phyloP scores from a whole-genome alignment of 441 rosid species.

The Adansonia gregorii region DNA sequence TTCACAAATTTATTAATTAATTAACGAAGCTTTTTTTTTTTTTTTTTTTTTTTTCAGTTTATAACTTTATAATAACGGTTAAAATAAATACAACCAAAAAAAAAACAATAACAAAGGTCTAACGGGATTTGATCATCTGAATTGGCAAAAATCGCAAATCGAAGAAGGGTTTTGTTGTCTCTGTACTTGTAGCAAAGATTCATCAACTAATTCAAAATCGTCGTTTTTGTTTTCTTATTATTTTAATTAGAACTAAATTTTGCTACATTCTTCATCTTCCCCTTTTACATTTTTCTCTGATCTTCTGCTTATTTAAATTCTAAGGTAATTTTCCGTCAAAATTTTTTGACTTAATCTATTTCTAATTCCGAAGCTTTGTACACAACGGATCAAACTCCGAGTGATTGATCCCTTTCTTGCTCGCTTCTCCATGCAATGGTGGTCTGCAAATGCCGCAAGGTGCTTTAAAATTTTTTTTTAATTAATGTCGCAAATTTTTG shows the following conservation, averaged over 20 bases:
- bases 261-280: neutral
- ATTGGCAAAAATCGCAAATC: constrained; percentile 3
- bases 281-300: neutral
- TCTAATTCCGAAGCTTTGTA: constrained; percentile 18
- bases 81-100: neutral
- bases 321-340: constrained; percentile 18
- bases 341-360: constrained; percentile 10
- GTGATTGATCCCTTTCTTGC: constrained; percentile 25
- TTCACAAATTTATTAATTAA: neutral
- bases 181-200: neutral
- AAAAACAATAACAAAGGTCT: neutral
- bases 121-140: constrained; percentile 16
- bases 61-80: neutral
- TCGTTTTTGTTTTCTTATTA: neutral
- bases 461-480: constrained; percentile 21
- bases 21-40: neutral
- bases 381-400: constrained; percentile 25
- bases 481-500: neutral
- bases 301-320: constrained; percentile 27
- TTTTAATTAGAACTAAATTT: neutral
- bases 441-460: constrained; percentile 98
- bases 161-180: constrained; percentile 1
- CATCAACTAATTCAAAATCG: neutral
- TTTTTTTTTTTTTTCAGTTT: neutral
- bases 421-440: constrained; percentile 58